These are phyloP conservation scores for Wallacemonas sp. DNA, from an alignment of 208 protist species.

Conservation along the genomic window DNA sequence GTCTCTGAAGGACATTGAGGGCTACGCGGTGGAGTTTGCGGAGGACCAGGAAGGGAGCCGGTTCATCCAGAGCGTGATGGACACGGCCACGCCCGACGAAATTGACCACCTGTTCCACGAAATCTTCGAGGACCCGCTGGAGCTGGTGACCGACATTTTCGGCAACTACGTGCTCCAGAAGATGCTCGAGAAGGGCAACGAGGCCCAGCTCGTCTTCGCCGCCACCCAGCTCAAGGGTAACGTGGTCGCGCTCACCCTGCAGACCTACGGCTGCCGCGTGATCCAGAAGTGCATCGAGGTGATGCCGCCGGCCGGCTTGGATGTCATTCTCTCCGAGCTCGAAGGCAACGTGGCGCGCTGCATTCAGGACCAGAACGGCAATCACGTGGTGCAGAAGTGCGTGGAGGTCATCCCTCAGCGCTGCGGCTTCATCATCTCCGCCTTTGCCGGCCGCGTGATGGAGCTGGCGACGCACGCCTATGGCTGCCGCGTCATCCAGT, in stretches of 20 bases:
- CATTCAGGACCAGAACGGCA: slow-evolving; percentile 99
- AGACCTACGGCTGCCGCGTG: slow-evolving; percentile 98
- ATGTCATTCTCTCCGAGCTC: slow-evolving; percentile 93
- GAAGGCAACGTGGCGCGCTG: slow-evolving; percentile 95
- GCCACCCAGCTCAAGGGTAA: slow-evolving; percentile 86
- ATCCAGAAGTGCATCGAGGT: slow-evolving; percentile 98
- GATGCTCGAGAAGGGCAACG: slow-evolving; percentile 96
- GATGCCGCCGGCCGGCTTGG: slow-evolving; percentile 79
- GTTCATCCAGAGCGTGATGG: slow-evolving; percentile 97
- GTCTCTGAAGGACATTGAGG: slow-evolving; percentile 84
- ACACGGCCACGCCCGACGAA: slow-evolving; percentile 80
- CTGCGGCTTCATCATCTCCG: slow-evolving; percentile 96
- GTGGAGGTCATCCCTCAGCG: slow-evolving; percentile 95
- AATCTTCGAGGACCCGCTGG: slow-evolving; percentile 88
- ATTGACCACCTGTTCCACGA: slow-evolving; percentile 93
- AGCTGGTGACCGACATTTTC: slow-evolving; percentile 98
- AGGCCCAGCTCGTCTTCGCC: slow-evolving; percentile 79
- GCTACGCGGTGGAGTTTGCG: slow-evolving; percentile 95
- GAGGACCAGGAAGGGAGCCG: slow-evolving; percentile 97
- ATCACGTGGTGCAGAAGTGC: slow-evolving; percentile 99
- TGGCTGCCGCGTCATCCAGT: slow-evolving; percentile 99
- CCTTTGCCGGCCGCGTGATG: slow-evolving; percentile 94
- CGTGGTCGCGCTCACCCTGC: slow-evolving; percentile 94
- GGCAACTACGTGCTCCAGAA: slow-evolving; percentile 99
- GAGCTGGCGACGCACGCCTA: slow-evolving; percentile 98